These are phyloP conservation scores for Thuidium tamariscinum DNA, from an alignment of 225 moss, liverwort and hornwort genomes.

Conservation along the genomic window DNA sequence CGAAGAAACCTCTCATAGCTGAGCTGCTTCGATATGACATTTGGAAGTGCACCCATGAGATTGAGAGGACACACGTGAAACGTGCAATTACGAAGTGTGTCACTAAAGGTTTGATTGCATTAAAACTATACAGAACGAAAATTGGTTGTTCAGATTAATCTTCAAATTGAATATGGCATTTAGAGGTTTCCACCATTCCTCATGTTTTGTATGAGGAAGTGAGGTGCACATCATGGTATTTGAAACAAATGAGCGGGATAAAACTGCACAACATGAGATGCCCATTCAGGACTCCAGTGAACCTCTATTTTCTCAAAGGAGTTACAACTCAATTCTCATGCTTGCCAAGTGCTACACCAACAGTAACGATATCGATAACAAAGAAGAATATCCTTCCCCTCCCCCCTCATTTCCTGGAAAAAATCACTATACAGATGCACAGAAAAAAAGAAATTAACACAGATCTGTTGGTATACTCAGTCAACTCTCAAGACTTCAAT, in stretches of 20 bases:
- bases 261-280: neutral
- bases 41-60: neutral
- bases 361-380: neutral
- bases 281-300: neutral
- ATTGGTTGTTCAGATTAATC: neutral
- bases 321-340: neutral
- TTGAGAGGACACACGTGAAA: neutral
- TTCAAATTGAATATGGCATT: neutral
- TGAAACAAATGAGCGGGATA: neutral
- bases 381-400: neutral
- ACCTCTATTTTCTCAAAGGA: no score
- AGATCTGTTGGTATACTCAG: neutral
- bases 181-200: neutral
- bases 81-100: neutral
- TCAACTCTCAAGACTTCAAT: neutral
- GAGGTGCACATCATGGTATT: neutral
- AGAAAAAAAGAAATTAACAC: neutral
- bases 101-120: neutral
- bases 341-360: neutral
- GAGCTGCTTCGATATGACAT: neutral
- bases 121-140: neutral
- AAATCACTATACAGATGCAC: slow-evolving; percentile 7
- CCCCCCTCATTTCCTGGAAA: neutral
- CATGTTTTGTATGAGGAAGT: neutral
- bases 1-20: neutral